Evolutionary conservation across 2,329 filamentous ascomycete genomes (phyloP), one percentile per base, ranked within the genome.

Genomic region (Fusarium proliferatum): DNA sequence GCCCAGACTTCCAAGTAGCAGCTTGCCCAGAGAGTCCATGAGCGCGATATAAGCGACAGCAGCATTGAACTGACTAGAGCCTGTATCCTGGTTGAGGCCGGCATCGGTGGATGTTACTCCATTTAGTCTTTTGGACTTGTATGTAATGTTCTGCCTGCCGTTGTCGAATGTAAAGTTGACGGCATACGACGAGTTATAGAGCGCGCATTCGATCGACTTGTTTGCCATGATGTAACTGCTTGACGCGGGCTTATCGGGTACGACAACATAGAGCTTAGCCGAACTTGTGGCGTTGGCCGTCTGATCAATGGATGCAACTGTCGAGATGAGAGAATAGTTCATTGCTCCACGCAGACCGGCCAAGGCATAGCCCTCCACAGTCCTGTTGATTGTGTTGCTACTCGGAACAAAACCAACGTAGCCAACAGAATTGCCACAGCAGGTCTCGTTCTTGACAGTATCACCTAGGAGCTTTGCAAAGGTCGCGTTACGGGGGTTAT

Each of bases 141-240:
- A 38, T 1, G 1, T 43, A 3, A 72, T 46, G 2, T 43, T 13
- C 1, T 72, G 68, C 0, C 43, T 9, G 0, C 69, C 51, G 12
- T 72, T 69, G 21, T 38, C 21, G 16, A 68, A 72, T 2, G 30
- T 38, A 0, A 72, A 64, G 17, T 71, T 51, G 2, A 59, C 7
- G 1, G 59, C 12, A 23, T 43, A 72, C 1, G 69, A 68, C 3
- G 69, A 49, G 3, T 72, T 72, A 0, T 61, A 38, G 4, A 72
- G 60, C 1, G 39, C 21, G 9, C 70, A 72, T 17, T 64, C 51
- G 2, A 64, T 15, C 3, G 46, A 16, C 9, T 51, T 59, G 9
- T 19, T 39, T 2, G 39, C 53, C 17, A 61, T 33, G 4, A 39
- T 28, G 2, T n/a, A 43, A 3, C 39, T 15, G 5, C 0, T 7